phyloP scores from a whole-genome alignment of 108 stramenopile genomes.

The Thalassiosira profunda region DNA sequence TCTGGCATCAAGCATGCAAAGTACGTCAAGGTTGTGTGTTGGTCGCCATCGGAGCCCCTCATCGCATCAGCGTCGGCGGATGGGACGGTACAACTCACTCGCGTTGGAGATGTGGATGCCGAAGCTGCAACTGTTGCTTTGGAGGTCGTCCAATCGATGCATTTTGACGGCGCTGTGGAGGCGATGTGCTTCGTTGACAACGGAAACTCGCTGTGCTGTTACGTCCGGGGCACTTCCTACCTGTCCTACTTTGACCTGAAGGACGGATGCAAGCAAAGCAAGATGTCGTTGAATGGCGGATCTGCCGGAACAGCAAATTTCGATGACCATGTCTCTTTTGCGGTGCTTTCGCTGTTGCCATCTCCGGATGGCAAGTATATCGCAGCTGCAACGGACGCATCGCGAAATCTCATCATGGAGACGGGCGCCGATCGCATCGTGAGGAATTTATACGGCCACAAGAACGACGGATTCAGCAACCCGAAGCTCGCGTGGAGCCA shows the following conservation, averaged over 20 bases:
- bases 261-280: constrained; percentile 57
- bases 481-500: constrained; percentile 85
- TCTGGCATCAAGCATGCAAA: constrained; percentile 62
- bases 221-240: constrained; percentile 73
- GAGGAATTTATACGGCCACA: constrained; percentile 86
- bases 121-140: constrained; percentile 12
- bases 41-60: constrained; percentile 62
- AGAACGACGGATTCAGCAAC: constrained; percentile 75
- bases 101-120: constrained; percentile 34
- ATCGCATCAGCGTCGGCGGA: constrained; percentile 85
- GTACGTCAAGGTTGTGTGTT: constrained; percentile 74
- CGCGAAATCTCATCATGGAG: constrained; percentile 85
- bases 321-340: constrained; percentile 87
- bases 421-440: constrained; percentile 53
- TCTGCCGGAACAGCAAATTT: constrained; percentile 59
- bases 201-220: constrained; percentile 64
- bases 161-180: constrained; percentile 72
- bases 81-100: constrained; percentile 71
- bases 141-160: constrained; percentile 57
- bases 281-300: constrained; percentile 67
- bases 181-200: constrained; percentile 73
- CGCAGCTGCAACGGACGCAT: constrained; percentile 80
- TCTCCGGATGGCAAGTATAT: constrained; percentile 69
- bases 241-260: constrained; percentile 72
- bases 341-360: constrained; percentile 69